Conservation (phyloP, 1,139 yeast genomes). For the Sugiyamaella castrensis region DNA sequence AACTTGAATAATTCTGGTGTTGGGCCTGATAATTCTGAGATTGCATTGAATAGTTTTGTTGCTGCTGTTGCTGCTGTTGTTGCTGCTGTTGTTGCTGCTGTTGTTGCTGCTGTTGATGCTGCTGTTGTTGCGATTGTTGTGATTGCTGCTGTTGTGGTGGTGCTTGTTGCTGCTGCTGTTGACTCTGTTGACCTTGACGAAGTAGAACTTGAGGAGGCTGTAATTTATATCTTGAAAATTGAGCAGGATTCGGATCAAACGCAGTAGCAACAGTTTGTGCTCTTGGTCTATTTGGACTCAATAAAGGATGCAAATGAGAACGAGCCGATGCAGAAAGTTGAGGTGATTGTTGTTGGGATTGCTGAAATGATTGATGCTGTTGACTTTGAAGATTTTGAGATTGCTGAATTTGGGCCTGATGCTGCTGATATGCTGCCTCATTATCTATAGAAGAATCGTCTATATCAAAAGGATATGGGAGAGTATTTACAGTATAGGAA, state of each 20-base stretch:
- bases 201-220: conserved; percentile 17
- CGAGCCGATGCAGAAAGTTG: conserved; percentile 3
- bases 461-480: conserved; percentile 27
- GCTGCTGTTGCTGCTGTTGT: conserved; percentile 16
- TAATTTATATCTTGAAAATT: conserved; percentile 11
- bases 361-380: conserved; percentile 24
- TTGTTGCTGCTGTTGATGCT: conserved; percentile 2
- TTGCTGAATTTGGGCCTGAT: conserved; percentile 12
- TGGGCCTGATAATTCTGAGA: conserved; percentile 11
- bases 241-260: conserved; percentile 13
- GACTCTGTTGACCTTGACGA: conserved; percentile 21
- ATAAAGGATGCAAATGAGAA: conserved; percentile 7
- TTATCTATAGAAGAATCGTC: conserved; percentile 12
- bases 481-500: conserved; percentile 39
- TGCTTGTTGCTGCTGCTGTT: conserved; percentile 17
- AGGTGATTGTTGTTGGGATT: conserved; percentile 10
- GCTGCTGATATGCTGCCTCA: conserved; percentile 15
- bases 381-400: conserved; percentile 20
- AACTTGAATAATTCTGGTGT: conserved; percentile 5
- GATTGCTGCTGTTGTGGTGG: conserved; percentile 8
- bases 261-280: conserved; percentile 28
- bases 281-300: conserved; percentile 22
- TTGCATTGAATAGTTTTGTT: conserved; percentile 17
- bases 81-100: conserved; percentile 9
- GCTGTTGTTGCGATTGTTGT: conserved; percentile 9